Percentiles rank a stretch among this genome's conserved stretches.
Evolutionary conservation across 192 early-diverging fungal genomes (phyloP).

Genomic region (Diversispora eburnea): DNA sequence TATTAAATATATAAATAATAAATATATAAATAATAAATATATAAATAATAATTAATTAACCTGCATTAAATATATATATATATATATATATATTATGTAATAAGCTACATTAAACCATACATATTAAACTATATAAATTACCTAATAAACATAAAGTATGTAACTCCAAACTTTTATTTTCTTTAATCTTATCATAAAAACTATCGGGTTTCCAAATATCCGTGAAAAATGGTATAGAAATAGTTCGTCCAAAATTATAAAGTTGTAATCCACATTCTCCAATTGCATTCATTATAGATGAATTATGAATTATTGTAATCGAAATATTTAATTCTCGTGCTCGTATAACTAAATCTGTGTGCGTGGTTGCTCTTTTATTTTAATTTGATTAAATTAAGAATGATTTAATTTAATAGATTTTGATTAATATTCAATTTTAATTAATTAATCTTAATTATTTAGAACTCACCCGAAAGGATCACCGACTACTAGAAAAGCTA

Average conservation of each 20-base stretch:
- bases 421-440: background rate
- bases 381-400: too few species aligned
- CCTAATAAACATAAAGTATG: constrained; percentile 92
- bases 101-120: background rate
- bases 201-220: constrained; percentile 95
- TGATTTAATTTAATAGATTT: too few species aligned
- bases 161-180: constrained; percentile 77
- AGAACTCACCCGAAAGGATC: constrained; percentile 81
- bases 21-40: background rate
- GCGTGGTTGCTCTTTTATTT: constrained; percentile 81
- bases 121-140: constrained; percentile 25
- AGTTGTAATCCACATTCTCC: constrained; percentile 94
- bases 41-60: constrained; percentile 1
- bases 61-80: too few species aligned
- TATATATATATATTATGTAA: background rate
- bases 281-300: constrained; percentile 99
- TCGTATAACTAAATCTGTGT: constrained; percentile 93
- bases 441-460: background rate
- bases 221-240: constrained; percentile 97
- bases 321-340: constrained; percentile 82
- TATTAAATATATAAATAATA: background rate
- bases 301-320: constrained; percentile 94
- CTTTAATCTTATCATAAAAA: constrained; percentile 90
- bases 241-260: constrained; percentile 98
- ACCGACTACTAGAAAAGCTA: constrained; percentile 95